Evolutionary conservation across 2,329 filamentous ascomycete genomes (phyloP).

Genomic region (Lecanicillium sp.): DNA sequence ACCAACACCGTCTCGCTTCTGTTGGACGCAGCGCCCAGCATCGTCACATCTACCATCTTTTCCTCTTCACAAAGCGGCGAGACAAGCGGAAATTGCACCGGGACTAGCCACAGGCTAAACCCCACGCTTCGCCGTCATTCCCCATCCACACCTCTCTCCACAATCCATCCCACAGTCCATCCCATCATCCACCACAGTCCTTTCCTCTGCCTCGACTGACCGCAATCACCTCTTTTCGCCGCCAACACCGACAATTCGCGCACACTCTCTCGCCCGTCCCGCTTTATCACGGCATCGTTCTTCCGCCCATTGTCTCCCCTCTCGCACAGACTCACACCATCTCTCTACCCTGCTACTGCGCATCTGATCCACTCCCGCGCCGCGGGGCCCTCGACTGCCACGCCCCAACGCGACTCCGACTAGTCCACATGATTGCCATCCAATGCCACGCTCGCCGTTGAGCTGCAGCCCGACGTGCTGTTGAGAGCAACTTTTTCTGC

Average conservation of each 20-base stretch:
- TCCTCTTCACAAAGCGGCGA: constrained; percentile 1
- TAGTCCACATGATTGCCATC: constrained; percentile 2
- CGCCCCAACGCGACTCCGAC: neutral
- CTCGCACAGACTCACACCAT: neutral
- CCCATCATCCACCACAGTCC: no score
- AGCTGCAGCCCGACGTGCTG: constrained; percentile 4
- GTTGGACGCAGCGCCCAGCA: no score
- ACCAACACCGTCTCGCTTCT: no score
- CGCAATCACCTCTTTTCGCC: neutral
- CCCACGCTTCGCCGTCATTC: constrained; percentile 1
- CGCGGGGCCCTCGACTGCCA: neutral
- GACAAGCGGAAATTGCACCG: constrained; percentile 4
- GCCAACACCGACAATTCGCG: neutral
- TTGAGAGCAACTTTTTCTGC: neutral
- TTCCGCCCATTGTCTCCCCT: neutral
- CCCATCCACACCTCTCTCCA: neutral
- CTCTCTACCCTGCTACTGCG: neutral
- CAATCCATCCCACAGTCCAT: neutral
- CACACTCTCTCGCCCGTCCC: no score
- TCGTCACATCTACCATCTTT: no score
- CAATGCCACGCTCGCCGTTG: constrained; percentile 2
- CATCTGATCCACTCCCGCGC: constrained; percentile 2
- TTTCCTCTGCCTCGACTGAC: neutral
- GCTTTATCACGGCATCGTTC: neutral
- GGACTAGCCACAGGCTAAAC: neutral